Evolutionary conservation across 2,329 filamentous ascomycete genomes (phyloP).

Genomic region (Paracorniculantispora psalliotae): DNA sequence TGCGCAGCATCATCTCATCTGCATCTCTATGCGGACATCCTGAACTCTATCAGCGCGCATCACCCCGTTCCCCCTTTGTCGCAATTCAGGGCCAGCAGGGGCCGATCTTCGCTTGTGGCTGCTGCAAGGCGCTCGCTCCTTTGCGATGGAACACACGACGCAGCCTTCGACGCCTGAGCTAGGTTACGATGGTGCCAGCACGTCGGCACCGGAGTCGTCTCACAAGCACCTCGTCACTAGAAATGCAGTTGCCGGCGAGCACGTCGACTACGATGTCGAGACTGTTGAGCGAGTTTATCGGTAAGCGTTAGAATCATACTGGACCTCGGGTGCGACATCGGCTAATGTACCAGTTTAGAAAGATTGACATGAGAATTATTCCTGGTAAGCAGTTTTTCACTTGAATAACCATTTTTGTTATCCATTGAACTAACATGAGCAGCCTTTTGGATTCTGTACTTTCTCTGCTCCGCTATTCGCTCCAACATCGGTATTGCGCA

Average conservation of each 20-base stretch:
- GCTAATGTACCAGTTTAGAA: conserved; percentile 27
- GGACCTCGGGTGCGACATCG: not conserved
- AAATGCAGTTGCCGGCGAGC: not conserved
- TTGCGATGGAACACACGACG: not conserved
- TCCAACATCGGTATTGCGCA: conserved; percentile 92
- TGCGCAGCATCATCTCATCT: not conserved
- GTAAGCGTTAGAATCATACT: conserved; percentile 20
- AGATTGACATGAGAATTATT: conserved; percentile 56
- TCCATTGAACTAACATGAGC: not conserved
- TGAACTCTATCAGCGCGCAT: too few species aligned
- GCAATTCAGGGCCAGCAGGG: too few species aligned
- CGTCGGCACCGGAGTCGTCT: not conserved
- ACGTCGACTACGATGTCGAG: conserved; percentile 43
- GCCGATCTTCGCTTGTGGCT: too few species aligned
- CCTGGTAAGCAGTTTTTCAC: conserved; percentile 39
- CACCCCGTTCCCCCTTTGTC: not conserved
- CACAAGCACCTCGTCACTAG: not conserved
- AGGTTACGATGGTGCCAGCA: conserved; percentile 3
- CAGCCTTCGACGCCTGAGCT: conserved; percentile 1
- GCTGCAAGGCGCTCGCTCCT: not conserved
- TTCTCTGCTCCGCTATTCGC: conserved; percentile 84
- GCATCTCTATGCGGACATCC: not conserved
- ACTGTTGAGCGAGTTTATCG: conserved; percentile 52
- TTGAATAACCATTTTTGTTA: not conserved
- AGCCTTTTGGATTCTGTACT: conserved; percentile 89